phyloP scores from a whole-genome alignment of 306 rosid genomes.

The Senna siamea region DNA sequence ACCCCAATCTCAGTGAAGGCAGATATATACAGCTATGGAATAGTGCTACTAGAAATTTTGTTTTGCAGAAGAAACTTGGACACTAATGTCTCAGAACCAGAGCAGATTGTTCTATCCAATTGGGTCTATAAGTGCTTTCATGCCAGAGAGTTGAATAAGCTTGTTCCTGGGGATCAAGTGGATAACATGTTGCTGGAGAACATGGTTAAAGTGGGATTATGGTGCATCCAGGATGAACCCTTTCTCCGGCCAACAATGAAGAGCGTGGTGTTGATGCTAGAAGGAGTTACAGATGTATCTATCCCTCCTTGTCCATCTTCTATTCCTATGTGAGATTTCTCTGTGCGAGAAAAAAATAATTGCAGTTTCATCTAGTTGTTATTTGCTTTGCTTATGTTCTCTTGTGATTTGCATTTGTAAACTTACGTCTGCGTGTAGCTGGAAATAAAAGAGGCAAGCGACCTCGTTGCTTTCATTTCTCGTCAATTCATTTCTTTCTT shows the following conservation, averaged over 20 bases:
- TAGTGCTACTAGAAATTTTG: conserved; percentile 38
- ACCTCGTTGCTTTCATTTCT: too few species aligned
- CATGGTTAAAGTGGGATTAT: conserved; percentile 46
- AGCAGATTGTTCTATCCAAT: conserved; percentile 38
- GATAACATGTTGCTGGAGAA: conserved; percentile 33
- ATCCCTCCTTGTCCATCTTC: conserved; percentile 48
- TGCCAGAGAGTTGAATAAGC: conserved; percentile 31
- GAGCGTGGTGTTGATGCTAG: conserved; percentile 48
- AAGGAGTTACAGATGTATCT: conserved; percentile 40
- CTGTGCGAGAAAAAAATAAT: background rate
- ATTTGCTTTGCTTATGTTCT: background rate
- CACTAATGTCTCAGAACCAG: conserved; percentile 28
- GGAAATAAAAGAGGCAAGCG: too few species aligned
- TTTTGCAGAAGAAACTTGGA: conserved; percentile 44
- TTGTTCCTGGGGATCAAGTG: conserved; percentile 30
- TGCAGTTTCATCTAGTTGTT: conserved; percentile 8
- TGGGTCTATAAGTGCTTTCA: conserved; percentile 48
- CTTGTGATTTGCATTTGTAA: background rate
- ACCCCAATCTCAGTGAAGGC: conserved; percentile 45
- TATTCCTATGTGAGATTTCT: conserved; percentile 1
- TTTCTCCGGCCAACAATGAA: conserved; percentile 51
- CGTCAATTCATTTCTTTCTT: too few species aligned
- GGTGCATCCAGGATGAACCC: conserved; percentile 53
- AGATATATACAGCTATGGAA: conserved; percentile 52
- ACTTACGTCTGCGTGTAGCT: too few species aligned